A percentile compares a stretch with the other conserved stretches of the same genome.
Evolutionary conservation across 257 asterid genomes (phyloP).

Genomic region (Solanum etuberosum): DNA sequence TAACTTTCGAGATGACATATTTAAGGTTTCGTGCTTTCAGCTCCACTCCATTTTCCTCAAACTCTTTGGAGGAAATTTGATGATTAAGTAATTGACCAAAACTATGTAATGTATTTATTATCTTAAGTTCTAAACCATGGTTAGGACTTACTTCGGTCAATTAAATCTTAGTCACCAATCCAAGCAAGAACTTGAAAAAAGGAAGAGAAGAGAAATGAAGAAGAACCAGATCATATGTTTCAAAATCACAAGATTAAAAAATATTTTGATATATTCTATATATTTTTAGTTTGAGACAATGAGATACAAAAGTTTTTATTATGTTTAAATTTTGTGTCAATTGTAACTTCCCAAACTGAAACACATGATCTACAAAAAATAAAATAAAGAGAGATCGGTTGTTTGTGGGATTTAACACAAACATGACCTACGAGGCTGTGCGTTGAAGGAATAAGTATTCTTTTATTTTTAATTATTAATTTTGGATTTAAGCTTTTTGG

Average conservation of each 20-base stretch:
- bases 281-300: too few relatives aligned
- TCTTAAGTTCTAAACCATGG: background rate
- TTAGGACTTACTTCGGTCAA: background rate
- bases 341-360: background rate
- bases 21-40: too few relatives aligned
- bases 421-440: background rate
- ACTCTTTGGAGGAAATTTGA: background rate
- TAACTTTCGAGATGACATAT: too few relatives aligned
- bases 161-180: background rate
- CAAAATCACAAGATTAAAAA: too few relatives aligned
- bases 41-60: background rate
- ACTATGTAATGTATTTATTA: too few relatives aligned
- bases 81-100: background rate
- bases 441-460: too few relatives aligned
- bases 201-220: too few relatives aligned
- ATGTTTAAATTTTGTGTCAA: background rate
- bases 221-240: background rate
- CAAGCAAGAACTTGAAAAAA: background rate
- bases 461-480: too few relatives aligned
- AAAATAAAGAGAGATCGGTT: background rate
- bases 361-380: background rate
- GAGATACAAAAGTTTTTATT: too few relatives aligned
- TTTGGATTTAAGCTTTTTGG: too few relatives aligned
- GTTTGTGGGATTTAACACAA: background rate
- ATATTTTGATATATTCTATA: too few relatives aligned